Evolutionary conservation across 345 rosid genomes (phyloP).

Genomic region (Hirschfeldia incana): DNA sequence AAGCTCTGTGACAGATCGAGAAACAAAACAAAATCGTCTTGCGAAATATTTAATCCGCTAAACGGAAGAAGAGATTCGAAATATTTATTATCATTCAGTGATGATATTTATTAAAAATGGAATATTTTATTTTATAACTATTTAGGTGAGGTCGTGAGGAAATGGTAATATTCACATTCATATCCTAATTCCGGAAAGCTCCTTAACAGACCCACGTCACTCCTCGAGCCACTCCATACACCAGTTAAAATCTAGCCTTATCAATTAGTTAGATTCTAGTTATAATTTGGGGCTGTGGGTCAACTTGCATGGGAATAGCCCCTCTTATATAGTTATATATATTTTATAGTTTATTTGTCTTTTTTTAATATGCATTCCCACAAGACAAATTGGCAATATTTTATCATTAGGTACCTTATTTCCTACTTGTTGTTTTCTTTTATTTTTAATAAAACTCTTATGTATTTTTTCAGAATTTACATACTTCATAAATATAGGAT

Average conservation of each 20-base stretch:
- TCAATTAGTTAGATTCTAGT: constrained; percentile 40
- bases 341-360: too few species aligned
- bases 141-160: neutral
- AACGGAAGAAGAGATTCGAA: too few species aligned
- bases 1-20: too few species aligned
- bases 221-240: constrained; percentile 73
- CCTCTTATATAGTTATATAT: neutral
- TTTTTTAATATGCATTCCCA: neutral
- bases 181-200: constrained; percentile 19
- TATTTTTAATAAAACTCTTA: neutral
- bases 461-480: neutral
- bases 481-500: too few species aligned
- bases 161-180: neutral
- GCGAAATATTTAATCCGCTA: too few species aligned
- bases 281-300: constrained; percentile 35
- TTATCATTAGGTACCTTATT: neutral
- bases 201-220: constrained; percentile 38
- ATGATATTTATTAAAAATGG: too few species aligned
- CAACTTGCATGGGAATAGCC: constrained; percentile 35
- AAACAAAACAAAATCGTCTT: too few species aligned
- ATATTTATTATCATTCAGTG: too few species aligned
- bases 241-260: constrained; percentile 28
- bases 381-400: constrained; percentile 15
- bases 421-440: neutral
- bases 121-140: too few species aligned